Conservation (phyloP, 805 yeast species). For the Wickerhamia fluorescens region DNA sequence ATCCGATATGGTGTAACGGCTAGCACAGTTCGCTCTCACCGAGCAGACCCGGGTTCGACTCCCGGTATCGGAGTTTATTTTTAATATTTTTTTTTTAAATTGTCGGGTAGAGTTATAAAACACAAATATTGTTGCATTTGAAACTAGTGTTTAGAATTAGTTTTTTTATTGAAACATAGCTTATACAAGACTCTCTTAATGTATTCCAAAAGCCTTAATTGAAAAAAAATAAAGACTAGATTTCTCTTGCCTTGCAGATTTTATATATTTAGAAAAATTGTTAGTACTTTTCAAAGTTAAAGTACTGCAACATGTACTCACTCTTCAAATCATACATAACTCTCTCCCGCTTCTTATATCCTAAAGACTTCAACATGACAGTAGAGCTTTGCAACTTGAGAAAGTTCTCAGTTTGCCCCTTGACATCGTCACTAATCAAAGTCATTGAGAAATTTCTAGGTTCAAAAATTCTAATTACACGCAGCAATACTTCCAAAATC, state of each 20-base stretch:
- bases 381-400: constrained; percentile 14
- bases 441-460: constrained; percentile 69
- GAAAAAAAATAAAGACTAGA: too few species aligned
- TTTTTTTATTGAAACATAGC: too few species aligned
- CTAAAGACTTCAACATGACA: constrained; percentile 25
- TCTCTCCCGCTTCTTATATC: constrained; percentile 58
- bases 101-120: too few species aligned
- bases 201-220: too few species aligned
- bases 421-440: constrained; percentile 21
- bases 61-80: constrained; percentile 75
- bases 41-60: constrained; percentile 83
- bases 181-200: too few species aligned
- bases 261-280: too few species aligned
- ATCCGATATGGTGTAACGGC: constrained; percentile 79
- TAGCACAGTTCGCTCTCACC: constrained; percentile 82
- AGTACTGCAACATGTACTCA: constrained; percentile 65
- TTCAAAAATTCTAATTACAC: constrained; percentile 56
- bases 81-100: too few species aligned
- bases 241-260: too few species aligned
- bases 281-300: constrained; percentile 56
- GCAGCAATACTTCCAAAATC: constrained; percentile 49
- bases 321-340: constrained; percentile 65
- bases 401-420: neutral
- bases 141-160: too few species aligned
- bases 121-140: too few species aligned